Base-by-base conservation (phyloP, 192 early-diverging fungal genomes). In the Coemansia sp. region DNA sequence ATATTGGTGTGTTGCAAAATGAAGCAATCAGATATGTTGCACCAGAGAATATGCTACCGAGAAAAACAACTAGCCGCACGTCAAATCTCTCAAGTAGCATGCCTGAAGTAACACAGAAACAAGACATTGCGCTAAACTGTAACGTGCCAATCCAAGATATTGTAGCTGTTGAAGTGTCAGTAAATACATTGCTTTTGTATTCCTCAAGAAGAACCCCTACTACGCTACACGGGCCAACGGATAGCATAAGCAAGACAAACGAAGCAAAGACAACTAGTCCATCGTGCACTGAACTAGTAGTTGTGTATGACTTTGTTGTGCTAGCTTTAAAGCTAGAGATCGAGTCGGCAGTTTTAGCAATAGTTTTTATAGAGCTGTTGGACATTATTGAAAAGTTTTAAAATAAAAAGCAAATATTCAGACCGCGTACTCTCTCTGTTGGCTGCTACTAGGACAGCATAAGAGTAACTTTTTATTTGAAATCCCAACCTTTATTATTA, bases 1-100 rank as follows among this genome's bases (percentile, higher is more conserved):
- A 84, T 76, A 84, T 85, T 0, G 87, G 66, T 41, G 76, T 17
- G 3, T 53, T 70, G 53, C 79, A 72, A 2, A 58, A 35, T 5
- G 73, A 75, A 0, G 78, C 72, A 8, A 64, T 47, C 1, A 81
- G 14, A 14, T 72, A 29, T 47, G 69, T 43, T 4, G 59, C 9
- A 2, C 67, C 71, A 0, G 69, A 37, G 9, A 68, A 11, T 9
- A 75, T 15, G 17, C 60, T 52, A 0, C 78, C 69, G 0, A 54
- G 19, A 22, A 38, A 11, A 29, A 54, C 37, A 2, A 75, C 55
- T 14, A 67, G 17, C 21, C 63, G 52, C 21, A 62, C 14, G 5
- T 63, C 62, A 37, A 56, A 62, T 5, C 59, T 58, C 51, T 81
- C 79, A 4, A 45, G 27, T 24, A 81, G 12, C 7, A 81, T 24